A percentile compares a stretch with the other conserved stretches of the same genome.
phyloP scores from a whole-genome alignment of 257 asterid genomes.

The Catharanthus roseus region DNA sequence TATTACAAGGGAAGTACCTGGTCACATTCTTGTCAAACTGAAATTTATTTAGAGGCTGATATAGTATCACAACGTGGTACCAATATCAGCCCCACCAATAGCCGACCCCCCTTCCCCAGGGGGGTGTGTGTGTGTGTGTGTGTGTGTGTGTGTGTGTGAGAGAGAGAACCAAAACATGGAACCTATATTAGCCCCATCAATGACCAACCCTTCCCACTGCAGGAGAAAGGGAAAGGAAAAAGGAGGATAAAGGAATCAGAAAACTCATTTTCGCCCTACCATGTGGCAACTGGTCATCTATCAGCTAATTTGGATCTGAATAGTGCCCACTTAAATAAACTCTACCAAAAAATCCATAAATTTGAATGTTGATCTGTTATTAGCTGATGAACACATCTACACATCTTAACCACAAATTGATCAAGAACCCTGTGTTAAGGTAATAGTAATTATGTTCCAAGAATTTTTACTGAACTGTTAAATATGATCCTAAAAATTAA shows the following conservation, averaged over 20 bases:
- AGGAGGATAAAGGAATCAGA: no score
- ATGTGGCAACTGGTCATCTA: not conserved
- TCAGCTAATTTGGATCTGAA: not conserved
- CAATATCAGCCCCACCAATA: not conserved
- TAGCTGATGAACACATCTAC: not conserved
- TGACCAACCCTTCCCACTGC: not conserved
- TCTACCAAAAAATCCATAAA: not conserved
- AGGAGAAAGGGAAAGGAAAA: not conserved
- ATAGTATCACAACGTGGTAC: not conserved
- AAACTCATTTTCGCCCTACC: not conserved
- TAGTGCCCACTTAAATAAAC: not conserved
- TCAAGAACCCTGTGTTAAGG: not conserved
- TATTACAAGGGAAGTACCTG: not conserved
- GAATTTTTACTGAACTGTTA: not conserved
- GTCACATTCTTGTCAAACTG: not conserved
- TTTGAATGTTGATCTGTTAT: not conserved
- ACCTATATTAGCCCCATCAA: not conserved
- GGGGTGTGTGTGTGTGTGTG: no score
- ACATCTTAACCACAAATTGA: not conserved
- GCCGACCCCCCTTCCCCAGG: not conserved
- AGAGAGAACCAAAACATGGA: not conserved
- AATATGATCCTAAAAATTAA: not conserved
- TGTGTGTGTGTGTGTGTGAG: no score
- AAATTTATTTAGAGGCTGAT: not conserved
- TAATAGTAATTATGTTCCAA: not conserved